Conservation (phyloP, 2,329 filamentous ascomycete genomes). For the Fusarium metavorans region DNA sequence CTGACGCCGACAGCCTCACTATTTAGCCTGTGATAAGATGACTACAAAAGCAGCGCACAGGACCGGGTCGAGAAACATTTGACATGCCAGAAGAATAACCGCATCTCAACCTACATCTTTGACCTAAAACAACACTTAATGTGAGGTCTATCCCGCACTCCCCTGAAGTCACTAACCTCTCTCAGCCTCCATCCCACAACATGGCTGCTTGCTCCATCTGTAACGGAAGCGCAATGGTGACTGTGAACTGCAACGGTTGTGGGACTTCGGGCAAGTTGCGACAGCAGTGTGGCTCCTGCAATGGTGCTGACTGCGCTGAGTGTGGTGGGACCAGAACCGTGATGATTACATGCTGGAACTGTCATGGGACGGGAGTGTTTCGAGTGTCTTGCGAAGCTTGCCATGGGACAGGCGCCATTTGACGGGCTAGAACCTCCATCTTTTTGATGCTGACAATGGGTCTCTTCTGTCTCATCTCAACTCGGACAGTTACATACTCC, state of each 20-base stretch:
- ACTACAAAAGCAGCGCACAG: background rate
- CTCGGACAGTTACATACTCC: background rate
- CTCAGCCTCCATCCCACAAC: background rate
- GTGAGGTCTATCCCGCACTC: background rate
- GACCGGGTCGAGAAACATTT: background rate
- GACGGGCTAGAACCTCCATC: background rate
- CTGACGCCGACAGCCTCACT: background rate
- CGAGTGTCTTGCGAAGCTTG: background rate
- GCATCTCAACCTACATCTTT: background rate
- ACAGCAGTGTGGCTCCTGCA: background rate
- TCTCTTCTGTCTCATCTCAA: background rate
- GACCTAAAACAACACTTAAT: background rate
- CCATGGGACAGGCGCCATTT: background rate
- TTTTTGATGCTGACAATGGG: background rate
- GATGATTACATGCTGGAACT: background rate
- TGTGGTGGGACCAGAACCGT: background rate
- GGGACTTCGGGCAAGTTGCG: background rate
- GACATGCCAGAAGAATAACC: background rate
- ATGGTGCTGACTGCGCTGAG: background rate
- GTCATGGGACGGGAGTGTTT: background rate
- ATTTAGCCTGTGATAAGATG: fast-evolving
- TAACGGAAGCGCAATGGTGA: background rate
- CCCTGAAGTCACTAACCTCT: background rate
- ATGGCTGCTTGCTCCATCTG: background rate
- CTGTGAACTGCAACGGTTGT: background rate